phyloP scores from a whole-genome alignment of 352 stramenopile species.

The Thalassiosira hispida region DNA sequence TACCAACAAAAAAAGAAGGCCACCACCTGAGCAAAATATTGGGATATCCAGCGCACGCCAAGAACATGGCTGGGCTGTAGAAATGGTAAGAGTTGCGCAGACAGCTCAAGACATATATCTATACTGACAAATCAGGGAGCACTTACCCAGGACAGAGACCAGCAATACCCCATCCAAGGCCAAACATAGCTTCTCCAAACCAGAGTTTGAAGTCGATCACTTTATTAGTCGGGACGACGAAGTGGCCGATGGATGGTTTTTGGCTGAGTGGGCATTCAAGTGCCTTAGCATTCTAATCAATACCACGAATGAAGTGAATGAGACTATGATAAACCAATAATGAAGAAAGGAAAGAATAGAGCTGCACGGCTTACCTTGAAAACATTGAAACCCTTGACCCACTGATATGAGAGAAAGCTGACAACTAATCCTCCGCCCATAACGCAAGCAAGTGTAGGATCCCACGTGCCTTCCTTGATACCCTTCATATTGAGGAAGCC shows the following conservation, averaged over 20 bases:
- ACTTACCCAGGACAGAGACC: slow-evolving; percentile 59
- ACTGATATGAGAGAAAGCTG: slow-evolving; percentile 72
- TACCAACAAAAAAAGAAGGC: slow-evolving; percentile 67
- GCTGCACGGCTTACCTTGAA: slow-evolving; percentile 35
- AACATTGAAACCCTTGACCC: slow-evolving; percentile 56
- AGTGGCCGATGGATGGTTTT: slow-evolving; percentile 39
- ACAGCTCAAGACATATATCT: not conserved
- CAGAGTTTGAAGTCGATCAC: slow-evolving; percentile 71
- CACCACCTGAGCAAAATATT: slow-evolving; percentile 65
- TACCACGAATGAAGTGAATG: slow-evolving; percentile 8
- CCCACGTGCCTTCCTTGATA: slow-evolving; percentile 62
- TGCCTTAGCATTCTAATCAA: slow-evolving; percentile 40
- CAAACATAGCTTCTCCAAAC: slow-evolving; percentile 68
- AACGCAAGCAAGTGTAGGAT: slow-evolving; percentile 73
- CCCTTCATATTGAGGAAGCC: slow-evolving; percentile 72
- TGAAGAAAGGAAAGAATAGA: not conserved
- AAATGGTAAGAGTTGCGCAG: not conserved
- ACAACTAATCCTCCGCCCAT: slow-evolving; percentile 73
- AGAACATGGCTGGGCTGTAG: slow-evolving; percentile 64
- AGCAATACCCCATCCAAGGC: slow-evolving; percentile 72
- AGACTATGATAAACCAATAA: not conserved
- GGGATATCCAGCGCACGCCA: slow-evolving; percentile 55
- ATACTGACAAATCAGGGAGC: not conserved
- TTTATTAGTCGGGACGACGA: slow-evolving; percentile 64
- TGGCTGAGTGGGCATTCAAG: slow-evolving; percentile 45